Conservation (phyloP, 2,329 filamentous ascomycete genomes). For the Colletotrichum phormii region DNA sequence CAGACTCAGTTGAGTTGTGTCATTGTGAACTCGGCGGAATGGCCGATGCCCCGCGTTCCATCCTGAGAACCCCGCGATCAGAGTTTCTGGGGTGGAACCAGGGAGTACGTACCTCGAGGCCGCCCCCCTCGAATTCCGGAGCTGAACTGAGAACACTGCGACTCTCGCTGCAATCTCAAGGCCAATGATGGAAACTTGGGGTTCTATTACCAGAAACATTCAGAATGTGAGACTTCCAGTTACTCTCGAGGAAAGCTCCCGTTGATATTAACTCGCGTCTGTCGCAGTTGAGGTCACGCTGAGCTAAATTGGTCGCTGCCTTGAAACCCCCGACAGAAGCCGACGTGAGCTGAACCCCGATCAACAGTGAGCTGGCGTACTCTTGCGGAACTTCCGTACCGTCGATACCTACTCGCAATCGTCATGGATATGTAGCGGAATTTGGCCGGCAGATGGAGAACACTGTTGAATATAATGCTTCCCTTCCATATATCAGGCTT, state of each 20-base stretch:
- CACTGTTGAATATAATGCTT: neutral
- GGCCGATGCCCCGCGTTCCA: constrained; percentile 11
- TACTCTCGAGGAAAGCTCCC: no score
- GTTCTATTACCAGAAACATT: no score
- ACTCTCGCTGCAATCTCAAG: neutral
- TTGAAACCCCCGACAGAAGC: neutral
- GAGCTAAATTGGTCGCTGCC: neutral
- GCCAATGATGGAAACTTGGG: no score
- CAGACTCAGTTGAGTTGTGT: neutral
- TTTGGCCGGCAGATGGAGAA: no score
- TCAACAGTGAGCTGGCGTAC: neutral
- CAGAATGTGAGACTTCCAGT: no score
- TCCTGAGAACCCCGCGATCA: constrained; percentile 7
- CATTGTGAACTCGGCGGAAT: neutral
- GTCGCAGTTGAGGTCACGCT: neutral
- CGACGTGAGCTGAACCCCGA: neutral
- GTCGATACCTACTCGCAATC: neutral
- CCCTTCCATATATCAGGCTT: neutral
- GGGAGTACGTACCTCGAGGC: neutral
- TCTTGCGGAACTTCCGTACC: neutral
- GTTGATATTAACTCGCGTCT: no score
- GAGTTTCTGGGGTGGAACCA: neutral
- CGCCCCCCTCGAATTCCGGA: neutral
- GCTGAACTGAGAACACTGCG: neutral
- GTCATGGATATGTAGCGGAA: neutral